Evolutionary conservation across 306 rosid genomes (phyloP).

Genomic region (Fragaria ananassa): DNA sequence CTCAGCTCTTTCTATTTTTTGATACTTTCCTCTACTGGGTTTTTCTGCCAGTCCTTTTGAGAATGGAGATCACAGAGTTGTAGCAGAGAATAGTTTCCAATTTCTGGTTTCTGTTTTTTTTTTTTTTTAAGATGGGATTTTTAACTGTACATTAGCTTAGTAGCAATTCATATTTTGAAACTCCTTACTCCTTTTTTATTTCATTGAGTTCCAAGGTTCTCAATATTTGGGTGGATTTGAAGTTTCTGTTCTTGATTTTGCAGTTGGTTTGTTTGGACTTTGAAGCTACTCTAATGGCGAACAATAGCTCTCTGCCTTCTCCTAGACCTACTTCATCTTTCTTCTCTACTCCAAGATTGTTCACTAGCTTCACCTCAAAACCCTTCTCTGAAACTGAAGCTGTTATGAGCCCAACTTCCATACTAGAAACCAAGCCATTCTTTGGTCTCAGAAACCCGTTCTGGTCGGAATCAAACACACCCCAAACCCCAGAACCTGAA

Average conservation of each 20-base stretch:
- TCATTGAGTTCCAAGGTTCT: not conserved
- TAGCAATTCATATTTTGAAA: not conserved
- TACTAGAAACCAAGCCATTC: constrained; percentile 62
- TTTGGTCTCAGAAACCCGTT: constrained; percentile 54
- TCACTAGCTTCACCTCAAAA: constrained; percentile 48
- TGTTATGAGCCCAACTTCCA: constrained; percentile 77
- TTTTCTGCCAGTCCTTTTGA: not conserved
- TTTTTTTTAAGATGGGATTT: too few relatives aligned
- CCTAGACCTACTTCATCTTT: constrained; percentile 41
- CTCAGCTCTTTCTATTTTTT: not conserved
- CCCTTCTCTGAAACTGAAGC: constrained; percentile 52
- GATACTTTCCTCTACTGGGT: not conserved
- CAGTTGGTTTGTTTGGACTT: constrained; percentile 20
- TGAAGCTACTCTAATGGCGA: constrained; percentile 47
- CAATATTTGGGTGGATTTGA: not conserved
- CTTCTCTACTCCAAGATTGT: constrained; percentile 56
- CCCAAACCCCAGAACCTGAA: constrained; percentile 44
- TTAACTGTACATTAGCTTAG: too few relatives aligned
- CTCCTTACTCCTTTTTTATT: not conserved
- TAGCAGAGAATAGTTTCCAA: constrained; percentile 16
- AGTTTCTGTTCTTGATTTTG: constrained; percentile 17
- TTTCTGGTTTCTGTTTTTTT: constrained; percentile 29
- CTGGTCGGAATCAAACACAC: constrained; percentile 49
- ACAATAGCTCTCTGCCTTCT: constrained; percentile 37
- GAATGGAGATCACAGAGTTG: constrained; percentile 38